Evolutionary conservation across 2,329 filamentous ascomycete genomes (phyloP).

Genomic region (Ceratocystis ficicola): DNA sequence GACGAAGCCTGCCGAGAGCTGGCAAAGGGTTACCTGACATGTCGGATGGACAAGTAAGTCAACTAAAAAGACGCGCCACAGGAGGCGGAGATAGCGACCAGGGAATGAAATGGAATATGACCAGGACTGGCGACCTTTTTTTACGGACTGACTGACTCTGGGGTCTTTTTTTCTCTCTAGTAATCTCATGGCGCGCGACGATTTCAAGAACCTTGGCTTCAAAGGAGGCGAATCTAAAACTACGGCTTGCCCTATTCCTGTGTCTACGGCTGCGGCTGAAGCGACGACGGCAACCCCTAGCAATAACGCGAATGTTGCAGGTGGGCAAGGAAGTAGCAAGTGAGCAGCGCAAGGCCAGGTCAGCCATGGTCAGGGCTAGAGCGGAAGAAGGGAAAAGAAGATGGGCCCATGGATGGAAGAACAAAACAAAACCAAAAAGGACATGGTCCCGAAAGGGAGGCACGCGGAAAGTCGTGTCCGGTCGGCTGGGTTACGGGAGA

Average conservation of each 20-base stretch:
- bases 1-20: constrained; percentile 72
- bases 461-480: background rate
- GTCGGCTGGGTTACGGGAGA: background rate
- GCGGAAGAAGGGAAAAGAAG: background rate
- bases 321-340: background rate
- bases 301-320: constrained; percentile 23
- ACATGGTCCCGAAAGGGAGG: background rate
- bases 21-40: constrained; percentile 78
- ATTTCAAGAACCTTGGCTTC: constrained; percentile 89
- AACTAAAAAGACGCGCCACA: background rate
- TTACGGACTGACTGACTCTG: background rate
- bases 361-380: background rate
- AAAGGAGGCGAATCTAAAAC: constrained; percentile 15
- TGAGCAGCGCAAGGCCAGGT: background rate
- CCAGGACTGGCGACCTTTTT: background rate
- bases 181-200: constrained; percentile 91
- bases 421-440: background rate
- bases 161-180: constrained; percentile 34
- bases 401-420: background rate
- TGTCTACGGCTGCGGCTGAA: background rate
- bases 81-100: background rate
- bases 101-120: background rate
- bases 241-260: background rate
- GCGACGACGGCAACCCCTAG: constrained; percentile 16
- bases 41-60: constrained; percentile 83